phyloP scores from a whole-genome alignment of 345 rosid species.

The Mercurialis annua region DNA sequence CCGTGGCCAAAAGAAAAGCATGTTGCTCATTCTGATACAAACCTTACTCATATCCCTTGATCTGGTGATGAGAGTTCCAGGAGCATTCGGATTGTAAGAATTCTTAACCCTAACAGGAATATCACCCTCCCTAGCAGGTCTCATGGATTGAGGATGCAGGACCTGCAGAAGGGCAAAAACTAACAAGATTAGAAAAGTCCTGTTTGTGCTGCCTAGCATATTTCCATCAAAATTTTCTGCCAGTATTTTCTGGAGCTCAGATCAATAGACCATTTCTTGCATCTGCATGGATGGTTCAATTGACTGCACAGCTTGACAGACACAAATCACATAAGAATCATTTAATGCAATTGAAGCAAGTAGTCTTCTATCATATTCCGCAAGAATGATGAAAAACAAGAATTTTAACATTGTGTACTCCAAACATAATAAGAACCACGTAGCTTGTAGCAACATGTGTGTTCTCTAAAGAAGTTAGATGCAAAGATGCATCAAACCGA shows the following conservation, averaged over 20 bases:
- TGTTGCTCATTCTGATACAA: conserved; percentile 20
- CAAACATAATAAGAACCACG: background rate
- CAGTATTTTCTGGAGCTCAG: background rate
- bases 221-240: conserved; percentile 1
- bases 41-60: conserved; percentile 94
- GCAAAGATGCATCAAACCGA: background rate
- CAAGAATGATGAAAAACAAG: background rate
- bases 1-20: conserved; percentile 10
- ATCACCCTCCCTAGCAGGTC: conserved; percentile 97
- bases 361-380: background rate
- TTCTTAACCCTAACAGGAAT: conserved; percentile 99
- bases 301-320: background rate
- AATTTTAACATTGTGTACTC: background rate
- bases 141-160: conserved; percentile 97
- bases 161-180: conserved; percentile 46
- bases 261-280: conserved; percentile 5
- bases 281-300: background rate
- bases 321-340: background rate
- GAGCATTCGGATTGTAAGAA: conserved; percentile 92
- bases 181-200: conserved; percentile 7
- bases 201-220: background rate
- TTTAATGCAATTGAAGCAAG: background rate
- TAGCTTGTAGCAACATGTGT: background rate
- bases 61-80: conserved; percentile 92
- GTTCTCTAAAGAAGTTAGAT: too few species aligned